A percentile compares a stretch with the other conserved stretches of the same genome.
These are phyloP conservation scores for Claviceps cyperi DNA, from an alignment of 2,329 filamentous ascomycete genomes.

Conservation along the genomic window DNA sequence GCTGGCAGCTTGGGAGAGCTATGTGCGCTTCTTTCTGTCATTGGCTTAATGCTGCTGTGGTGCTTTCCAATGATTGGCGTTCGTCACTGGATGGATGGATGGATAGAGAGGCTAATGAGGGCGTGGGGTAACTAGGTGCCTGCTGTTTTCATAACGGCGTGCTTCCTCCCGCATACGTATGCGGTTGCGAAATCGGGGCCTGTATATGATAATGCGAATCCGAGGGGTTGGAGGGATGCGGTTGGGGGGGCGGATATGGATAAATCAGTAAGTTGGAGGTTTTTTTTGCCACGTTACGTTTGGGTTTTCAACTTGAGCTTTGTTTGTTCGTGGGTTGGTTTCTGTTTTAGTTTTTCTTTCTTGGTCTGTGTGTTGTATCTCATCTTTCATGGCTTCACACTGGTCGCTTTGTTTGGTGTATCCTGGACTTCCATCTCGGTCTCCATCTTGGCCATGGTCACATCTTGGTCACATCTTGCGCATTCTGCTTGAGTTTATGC, in stretches of 20 bases:
- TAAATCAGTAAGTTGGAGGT: slow-evolving; percentile 12
- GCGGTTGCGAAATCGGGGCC: slow-evolving; percentile 15
- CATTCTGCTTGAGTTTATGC: too few species aligned
- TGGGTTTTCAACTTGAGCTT: not conserved
- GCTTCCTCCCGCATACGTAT: slow-evolving; percentile 22
- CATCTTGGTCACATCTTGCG: too few species aligned
- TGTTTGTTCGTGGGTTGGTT: not conserved
- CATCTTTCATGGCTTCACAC: not conserved
- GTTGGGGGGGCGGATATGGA: slow-evolving; percentile 20
- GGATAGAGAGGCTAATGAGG: too few species aligned
- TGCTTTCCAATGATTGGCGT: too few species aligned
- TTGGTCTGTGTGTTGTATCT: too few species aligned
- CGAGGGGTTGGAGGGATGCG: slow-evolving; percentile 19
- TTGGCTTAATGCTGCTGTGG: too few species aligned
- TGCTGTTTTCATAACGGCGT: slow-evolving; percentile 20
- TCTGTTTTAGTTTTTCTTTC: not conserved
- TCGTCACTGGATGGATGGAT: too few species aligned
- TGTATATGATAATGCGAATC: slow-evolving; percentile 24
- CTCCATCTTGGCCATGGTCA: too few species aligned
- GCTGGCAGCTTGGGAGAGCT: too few species aligned
- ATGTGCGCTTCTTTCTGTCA: too few species aligned
- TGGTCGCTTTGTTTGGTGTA: not conserved
- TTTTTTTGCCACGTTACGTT: too few species aligned
- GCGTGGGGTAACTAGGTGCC: slow-evolving; percentile 20
- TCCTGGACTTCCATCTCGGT: not conserved